Evolutionary conservation across 257 asterid species (phyloP).

Genomic region (Ligustrum vulgare): DNA sequence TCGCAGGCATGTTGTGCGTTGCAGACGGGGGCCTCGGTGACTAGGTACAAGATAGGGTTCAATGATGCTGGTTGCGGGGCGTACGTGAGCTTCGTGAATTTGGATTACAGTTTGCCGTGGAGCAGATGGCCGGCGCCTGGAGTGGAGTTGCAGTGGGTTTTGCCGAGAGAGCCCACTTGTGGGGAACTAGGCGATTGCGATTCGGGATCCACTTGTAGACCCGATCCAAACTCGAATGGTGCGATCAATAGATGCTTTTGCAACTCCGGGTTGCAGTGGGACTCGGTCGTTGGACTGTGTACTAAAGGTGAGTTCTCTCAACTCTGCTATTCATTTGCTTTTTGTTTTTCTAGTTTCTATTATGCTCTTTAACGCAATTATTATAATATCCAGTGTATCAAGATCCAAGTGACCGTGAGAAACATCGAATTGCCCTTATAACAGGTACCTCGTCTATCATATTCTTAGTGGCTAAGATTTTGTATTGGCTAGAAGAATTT

Average conservation of each 20-base stretch:
- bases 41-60: conserved; percentile 48
- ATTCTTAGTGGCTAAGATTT: background rate
- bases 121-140: conserved; percentile 71
- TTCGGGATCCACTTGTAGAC: conserved; percentile 56
- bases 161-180: conserved; percentile 67
- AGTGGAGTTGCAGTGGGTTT: conserved; percentile 74
- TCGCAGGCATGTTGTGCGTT: conserved; percentile 63
- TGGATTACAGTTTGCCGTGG: conserved; percentile 56
- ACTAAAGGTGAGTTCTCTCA: conserved; percentile 32
- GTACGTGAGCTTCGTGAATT: conserved; percentile 67
- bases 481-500: background rate
- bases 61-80: conserved; percentile 61
- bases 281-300: conserved; percentile 58
- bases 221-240: conserved; percentile 41
- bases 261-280: conserved; percentile 64
- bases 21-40: conserved; percentile 71
- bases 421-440: background rate
- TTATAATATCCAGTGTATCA: background rate
- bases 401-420: background rate
- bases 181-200: conserved; percentile 57
- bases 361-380: too few species aligned
- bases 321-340: background rate
- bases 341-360: too few species aligned
- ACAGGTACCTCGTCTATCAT: background rate
- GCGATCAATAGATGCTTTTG: conserved; percentile 63